These are phyloP conservation scores for Apiospora marii DNA, from an alignment of 2,329 filamentous ascomycete genomes.

Conservation along the genomic window DNA sequence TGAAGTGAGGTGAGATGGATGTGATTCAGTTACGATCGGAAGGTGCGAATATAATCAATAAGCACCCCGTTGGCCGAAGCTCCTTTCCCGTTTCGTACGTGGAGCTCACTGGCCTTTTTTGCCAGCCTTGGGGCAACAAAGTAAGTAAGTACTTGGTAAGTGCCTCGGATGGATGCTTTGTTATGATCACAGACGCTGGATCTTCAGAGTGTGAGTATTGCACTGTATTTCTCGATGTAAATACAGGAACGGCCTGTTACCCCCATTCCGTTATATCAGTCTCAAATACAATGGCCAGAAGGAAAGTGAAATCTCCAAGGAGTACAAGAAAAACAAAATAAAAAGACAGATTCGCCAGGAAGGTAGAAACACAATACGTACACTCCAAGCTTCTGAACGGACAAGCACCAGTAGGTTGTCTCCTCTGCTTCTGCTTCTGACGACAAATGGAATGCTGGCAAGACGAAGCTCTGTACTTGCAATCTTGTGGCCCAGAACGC, in stretches of 20 bases:
- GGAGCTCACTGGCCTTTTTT: neutral
- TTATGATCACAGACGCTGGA: slow-evolving; percentile 21
- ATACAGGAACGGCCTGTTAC: slow-evolving; percentile 51
- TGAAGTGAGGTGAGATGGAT: slow-evolving; percentile 31
- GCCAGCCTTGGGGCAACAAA: neutral
- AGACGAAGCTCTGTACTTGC: slow-evolving; percentile 73
- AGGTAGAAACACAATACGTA: slow-evolving; percentile 58
- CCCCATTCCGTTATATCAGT: slow-evolving; percentile 46
- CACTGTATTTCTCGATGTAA: slow-evolving; percentile 47
- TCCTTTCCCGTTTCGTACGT: neutral
- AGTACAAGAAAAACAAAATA: slow-evolving; percentile 25
- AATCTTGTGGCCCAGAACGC: slow-evolving; percentile 44
- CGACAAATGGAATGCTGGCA: slow-evolving; percentile 36
- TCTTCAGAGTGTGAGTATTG: slow-evolving; percentile 38
- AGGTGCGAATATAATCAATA: neutral
- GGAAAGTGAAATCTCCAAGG: neutral
- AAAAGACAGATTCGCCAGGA: slow-evolving; percentile 35
- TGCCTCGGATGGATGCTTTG: neutral
- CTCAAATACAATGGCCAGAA: slow-evolving; percentile 33
- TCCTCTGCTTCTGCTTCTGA: slow-evolving; percentile 23
- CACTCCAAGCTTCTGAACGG: slow-evolving; percentile 50
- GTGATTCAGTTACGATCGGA: neutral
- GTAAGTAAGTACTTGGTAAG: neutral
- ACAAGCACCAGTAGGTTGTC: slow-evolving; percentile 6
- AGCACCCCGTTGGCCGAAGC: neutral